Percentiles rank a stretch among this genome's conserved stretches.
phyloP scores from a whole-genome alignment of 2,329 filamentous ascomycete species.

The Bipolaris gigantea region DNA sequence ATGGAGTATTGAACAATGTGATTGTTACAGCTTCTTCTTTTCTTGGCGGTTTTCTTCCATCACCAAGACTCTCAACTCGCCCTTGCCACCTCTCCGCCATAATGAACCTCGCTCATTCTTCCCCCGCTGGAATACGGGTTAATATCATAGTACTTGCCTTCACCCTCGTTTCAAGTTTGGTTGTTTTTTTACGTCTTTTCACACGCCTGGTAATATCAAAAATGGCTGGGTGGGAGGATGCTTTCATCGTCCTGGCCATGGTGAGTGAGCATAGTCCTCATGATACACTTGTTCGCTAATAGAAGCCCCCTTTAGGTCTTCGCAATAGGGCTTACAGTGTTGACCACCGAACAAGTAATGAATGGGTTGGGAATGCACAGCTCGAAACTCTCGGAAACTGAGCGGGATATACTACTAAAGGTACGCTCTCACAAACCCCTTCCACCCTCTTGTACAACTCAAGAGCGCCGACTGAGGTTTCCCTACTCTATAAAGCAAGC shows the following conservation, averaged over 20 bases:
- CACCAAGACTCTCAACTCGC: slow-evolving; percentile 7
- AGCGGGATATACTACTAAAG: slow-evolving; percentile 14
- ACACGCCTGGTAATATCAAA: slow-evolving; percentile 31
- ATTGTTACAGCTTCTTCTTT: not conserved
- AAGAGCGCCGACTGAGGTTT: not conserved
- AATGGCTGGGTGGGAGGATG: slow-evolving; percentile 35
- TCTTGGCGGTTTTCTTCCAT: slow-evolving; percentile 1
- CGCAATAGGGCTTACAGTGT: slow-evolving; percentile 33
- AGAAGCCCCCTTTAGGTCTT: slow-evolving; percentile 16
- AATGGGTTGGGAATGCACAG: slow-evolving; percentile 37
- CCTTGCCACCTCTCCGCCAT: slow-evolving; percentile 1
- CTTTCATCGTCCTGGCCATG: slow-evolving; percentile 37
- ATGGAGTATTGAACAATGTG: slow-evolving; percentile 6
- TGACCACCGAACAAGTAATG: slow-evolving; percentile 33
- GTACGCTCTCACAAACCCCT: slow-evolving; percentile 12
- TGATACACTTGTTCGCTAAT: slow-evolving; percentile 8
- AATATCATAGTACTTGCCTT: slow-evolving; percentile 38
- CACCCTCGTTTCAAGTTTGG: slow-evolving; percentile 33
- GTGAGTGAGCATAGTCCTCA: slow-evolving; percentile 17
- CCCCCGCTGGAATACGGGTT: slow-evolving; percentile 36
- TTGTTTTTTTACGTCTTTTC: slow-evolving; percentile 38
- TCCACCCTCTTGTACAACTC: not conserved
- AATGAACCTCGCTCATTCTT: slow-evolving; percentile 17
- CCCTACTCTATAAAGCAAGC: not conserved
- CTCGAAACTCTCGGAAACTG: slow-evolving; percentile 11